Conservation (phyloP, 306 rosid species). For the Rubus idaeus region DNA sequence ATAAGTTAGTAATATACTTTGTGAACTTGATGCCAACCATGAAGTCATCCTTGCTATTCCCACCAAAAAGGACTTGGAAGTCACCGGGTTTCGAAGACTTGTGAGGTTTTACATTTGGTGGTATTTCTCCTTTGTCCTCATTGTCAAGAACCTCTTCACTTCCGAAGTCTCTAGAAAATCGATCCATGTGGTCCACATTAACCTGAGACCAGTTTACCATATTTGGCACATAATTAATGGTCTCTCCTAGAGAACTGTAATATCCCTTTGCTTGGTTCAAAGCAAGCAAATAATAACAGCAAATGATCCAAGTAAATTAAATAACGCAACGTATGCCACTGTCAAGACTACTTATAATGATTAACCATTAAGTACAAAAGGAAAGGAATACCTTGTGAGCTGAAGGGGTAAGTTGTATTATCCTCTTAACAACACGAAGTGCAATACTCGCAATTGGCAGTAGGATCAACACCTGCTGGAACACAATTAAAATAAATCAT, state of each 20-base stretch:
- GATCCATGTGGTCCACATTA: conserved; percentile 74
- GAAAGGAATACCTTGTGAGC: conserved; percentile 59
- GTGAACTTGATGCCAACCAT: conserved; percentile 94
- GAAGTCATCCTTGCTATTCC: conserved; percentile 76
- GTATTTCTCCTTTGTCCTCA: conserved; percentile 27
- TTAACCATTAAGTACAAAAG: neutral
- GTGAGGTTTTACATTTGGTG: conserved; percentile 32
- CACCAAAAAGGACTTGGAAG: conserved; percentile 75
- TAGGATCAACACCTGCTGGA: conserved; percentile 71
- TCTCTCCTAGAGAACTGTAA: neutral
- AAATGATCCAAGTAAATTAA: neutral
- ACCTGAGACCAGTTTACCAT: conserved; percentile 41
- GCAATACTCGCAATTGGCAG: conserved; percentile 73
- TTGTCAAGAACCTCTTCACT: conserved; percentile 47
- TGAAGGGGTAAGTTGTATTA: conserved; percentile 76
- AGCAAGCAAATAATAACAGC: no score
- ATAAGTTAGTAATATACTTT: conserved; percentile 44
- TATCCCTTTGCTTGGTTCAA: neutral
- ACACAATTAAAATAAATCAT: conserved; percentile 13
- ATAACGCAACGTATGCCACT: neutral
- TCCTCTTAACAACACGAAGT: conserved; percentile 77
- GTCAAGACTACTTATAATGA: neutral
- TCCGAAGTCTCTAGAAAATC: conserved; percentile 71
- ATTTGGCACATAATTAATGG: neutral
- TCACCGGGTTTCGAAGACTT: conserved; percentile 71